A percentile compares a stretch with the other conserved stretches of the same genome.
These are phyloP conservation scores for Pseudogymnoascus sp. DNA, from an alignment of 2,329 filamentous ascomycete species.

Conservation along the genomic window DNA sequence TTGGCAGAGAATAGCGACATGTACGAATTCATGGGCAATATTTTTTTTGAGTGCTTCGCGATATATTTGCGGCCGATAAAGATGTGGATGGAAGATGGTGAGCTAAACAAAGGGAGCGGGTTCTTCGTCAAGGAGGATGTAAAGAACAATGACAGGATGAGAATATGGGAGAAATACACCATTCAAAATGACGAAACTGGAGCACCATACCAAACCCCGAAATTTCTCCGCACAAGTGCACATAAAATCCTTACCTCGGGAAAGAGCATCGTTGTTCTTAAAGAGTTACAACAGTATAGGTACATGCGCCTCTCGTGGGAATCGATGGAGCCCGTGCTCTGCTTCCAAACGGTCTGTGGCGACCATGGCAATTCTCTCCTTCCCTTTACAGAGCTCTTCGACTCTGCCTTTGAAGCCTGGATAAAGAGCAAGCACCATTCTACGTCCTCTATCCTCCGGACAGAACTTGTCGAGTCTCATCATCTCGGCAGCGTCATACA, in stretches of 20 bases:
- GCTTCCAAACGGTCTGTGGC: slow-evolving; percentile 51
- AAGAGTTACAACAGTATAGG: slow-evolving; percentile 54
- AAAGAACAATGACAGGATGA: slow-evolving; percentile 48
- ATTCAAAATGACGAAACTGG: slow-evolving; percentile 56
- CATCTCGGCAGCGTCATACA: slow-evolving; percentile 59
- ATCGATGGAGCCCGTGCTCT: slow-evolving; percentile 41
- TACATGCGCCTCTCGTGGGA: slow-evolving; percentile 27
- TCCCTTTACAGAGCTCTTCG: slow-evolving; percentile 71
- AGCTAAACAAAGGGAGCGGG: slow-evolving; percentile 55
- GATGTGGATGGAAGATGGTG: slow-evolving; percentile 77
- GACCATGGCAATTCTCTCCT: slow-evolving; percentile 40
- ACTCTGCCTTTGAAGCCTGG: slow-evolving; percentile 64
- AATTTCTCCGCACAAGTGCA: slow-evolving; percentile 64
- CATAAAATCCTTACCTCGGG: slow-evolving; percentile 76
- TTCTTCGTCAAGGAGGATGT: slow-evolving; percentile 67
- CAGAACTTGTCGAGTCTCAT: slow-evolving; percentile 61
- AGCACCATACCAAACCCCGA: slow-evolving; percentile 56
- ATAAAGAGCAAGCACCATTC: slow-evolving; percentile 67
- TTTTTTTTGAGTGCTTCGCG: slow-evolving; percentile 77
- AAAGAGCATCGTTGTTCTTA: slow-evolving; percentile 82
- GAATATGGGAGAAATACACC: slow-evolving; percentile 39
- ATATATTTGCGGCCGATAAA: slow-evolving; percentile 76
- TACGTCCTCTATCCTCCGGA: slow-evolving; percentile 59
- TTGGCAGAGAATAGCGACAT: slow-evolving; percentile 54
- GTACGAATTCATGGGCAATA: slow-evolving; percentile 56